These are phyloP conservation scores for Cylindrotheca closterium DNA, from an alignment of 108 stramenopile species.

Conservation along the genomic window DNA sequence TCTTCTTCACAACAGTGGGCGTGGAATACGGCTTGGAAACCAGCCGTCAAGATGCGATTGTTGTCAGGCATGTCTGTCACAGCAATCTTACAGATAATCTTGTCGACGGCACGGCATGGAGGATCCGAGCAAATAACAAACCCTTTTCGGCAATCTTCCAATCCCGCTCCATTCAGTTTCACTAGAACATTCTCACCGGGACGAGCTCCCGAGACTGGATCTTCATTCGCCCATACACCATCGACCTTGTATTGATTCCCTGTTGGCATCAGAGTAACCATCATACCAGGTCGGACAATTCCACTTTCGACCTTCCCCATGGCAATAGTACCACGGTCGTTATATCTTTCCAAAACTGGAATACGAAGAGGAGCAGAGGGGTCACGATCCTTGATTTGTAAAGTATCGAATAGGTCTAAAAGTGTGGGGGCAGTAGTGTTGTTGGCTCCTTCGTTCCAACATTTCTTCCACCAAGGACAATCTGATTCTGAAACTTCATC, in stretches of 20 bases:
- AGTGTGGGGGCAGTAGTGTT: conserved; percentile 88
- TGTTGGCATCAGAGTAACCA: conserved; percentile 95
- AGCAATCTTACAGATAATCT: conserved; percentile 82
- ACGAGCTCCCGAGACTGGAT: conserved; percentile 82
- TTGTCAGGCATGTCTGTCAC: conserved; percentile 96
- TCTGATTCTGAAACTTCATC: conserved; percentile 81
- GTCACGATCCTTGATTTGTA: conserved; percentile 85
- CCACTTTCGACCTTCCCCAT: conserved; percentile 99
- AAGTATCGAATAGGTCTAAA: conserved; percentile 79
- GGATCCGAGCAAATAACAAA: conserved; percentile 91
- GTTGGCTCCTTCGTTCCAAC: conserved; percentile 75
- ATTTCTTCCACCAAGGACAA: conserved; percentile 94
- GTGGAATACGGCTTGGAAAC: conserved; percentile 96
- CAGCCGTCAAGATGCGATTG: conserved; percentile 93
- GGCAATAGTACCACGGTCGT: conserved; percentile 96
- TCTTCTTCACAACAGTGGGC: conserved; percentile 96
- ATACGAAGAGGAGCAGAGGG: conserved; percentile 87
- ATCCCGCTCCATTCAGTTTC: conserved; percentile 83
- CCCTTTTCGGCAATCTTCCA: conserved; percentile 95
- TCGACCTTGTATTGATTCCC: conserved; percentile 88
- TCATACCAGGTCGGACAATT: conserved; percentile 82
- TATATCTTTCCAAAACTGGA: conserved; percentile 96
- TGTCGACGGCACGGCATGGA: conserved; percentile 84
- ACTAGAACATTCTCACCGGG: conserved; percentile 98
- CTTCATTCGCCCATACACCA: conserved; percentile 93